Evolutionary conservation across 2,329 filamentous ascomycete genomes (phyloP), one percentile per base, ranked within the genome.

Genomic region (Aphanocladium album): DNA sequence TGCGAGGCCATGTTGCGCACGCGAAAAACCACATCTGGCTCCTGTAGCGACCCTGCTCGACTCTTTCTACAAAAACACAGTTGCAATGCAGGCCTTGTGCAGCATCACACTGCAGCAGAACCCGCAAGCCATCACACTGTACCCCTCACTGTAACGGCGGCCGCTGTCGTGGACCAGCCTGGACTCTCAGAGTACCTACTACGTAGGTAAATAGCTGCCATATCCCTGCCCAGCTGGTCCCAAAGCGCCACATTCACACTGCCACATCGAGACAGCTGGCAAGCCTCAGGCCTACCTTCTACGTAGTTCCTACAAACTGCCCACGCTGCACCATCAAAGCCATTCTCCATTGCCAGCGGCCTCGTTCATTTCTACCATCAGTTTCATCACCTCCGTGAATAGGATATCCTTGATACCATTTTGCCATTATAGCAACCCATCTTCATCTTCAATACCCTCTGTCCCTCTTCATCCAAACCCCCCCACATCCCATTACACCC

Each of bases 221-320:
- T 12, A 57, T 16, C 56, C 56, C 46, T 58, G 56, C 46, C 23
- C 56, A 58, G 56, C 56, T 58, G 56, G 46, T 23, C 46, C 21
- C 17, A n/a, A 45, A 27, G 45, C 46, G 35, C 56, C 56, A 58
- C 46, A 49, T 5, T 43, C 25, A 50, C 54, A 57, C 55, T 59
- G 57, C 57, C 57, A 59, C 57, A 52, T 53, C 27, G 17, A 35
- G 7, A 35, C 57, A 59, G 49, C 57, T 59, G 57, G 57, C 56
- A 41, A 57, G 30, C 30, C 30, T 30, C 30, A 5, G 9, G 5
- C 30, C 30, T 5, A 5, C 30, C 30, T 5, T 30, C 30, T 9
- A 30, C 9, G 5, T 9, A 30, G 30, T 9, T 30, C 30, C 30
- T 30, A 30, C 30, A 30, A 30, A 30, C 30, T 5, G 9, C 30